Conservation (phyloP, 257 asterid genomes). For the Misopates orontium region DNA sequence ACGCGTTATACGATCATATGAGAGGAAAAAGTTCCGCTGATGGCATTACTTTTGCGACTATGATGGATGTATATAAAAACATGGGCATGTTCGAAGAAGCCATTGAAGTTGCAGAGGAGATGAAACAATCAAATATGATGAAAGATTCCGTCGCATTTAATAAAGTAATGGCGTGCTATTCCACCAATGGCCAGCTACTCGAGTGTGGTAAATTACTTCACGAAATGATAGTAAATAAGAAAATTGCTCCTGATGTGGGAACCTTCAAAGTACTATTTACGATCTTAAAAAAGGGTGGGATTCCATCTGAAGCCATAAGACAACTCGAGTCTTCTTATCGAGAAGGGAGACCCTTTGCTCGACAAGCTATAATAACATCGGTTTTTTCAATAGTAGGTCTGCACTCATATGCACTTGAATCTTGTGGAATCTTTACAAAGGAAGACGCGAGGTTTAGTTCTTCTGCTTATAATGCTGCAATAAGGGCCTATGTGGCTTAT, state of each 20-base stretch:
- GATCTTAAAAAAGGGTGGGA: slow-evolving; percentile 69
- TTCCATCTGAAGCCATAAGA: slow-evolving; percentile 57
- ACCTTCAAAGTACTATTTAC: slow-evolving; percentile 72
- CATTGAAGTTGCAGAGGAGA: slow-evolving; percentile 72
- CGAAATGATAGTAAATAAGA: slow-evolving; percentile 63
- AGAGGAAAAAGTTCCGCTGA: slow-evolving; percentile 56
- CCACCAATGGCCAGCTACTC: slow-evolving; percentile 58
- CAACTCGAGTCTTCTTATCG: slow-evolving; percentile 61
- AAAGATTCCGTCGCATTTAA: slow-evolving; percentile 59
- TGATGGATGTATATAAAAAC: slow-evolving; percentile 81
- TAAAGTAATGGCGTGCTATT: slow-evolving; percentile 81
- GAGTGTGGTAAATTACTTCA: slow-evolving; percentile 78
- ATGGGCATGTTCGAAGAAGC: slow-evolving; percentile 91
- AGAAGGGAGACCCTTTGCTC: slow-evolving; percentile 66
- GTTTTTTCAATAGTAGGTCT: slow-evolving; percentile 68
- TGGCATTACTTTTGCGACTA: slow-evolving; percentile 76
- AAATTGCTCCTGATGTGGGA: slow-evolving; percentile 59
- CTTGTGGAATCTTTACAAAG: slow-evolving; percentile 51
- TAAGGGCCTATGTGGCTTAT: slow-evolving; percentile 61
- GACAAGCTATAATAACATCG: slow-evolving; percentile 71
- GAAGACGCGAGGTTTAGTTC: slow-evolving; percentile 46
- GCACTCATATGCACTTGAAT: slow-evolving; percentile 71
- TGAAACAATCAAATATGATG: slow-evolving; percentile 62
- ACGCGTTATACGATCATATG: slow-evolving; percentile 47
- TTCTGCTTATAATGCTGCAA: slow-evolving; percentile 76